These are phyloP conservation scores for Calonectria leucothoes DNA, from an alignment of 2,329 filamentous ascomycete genomes.

Conservation along the genomic window DNA sequence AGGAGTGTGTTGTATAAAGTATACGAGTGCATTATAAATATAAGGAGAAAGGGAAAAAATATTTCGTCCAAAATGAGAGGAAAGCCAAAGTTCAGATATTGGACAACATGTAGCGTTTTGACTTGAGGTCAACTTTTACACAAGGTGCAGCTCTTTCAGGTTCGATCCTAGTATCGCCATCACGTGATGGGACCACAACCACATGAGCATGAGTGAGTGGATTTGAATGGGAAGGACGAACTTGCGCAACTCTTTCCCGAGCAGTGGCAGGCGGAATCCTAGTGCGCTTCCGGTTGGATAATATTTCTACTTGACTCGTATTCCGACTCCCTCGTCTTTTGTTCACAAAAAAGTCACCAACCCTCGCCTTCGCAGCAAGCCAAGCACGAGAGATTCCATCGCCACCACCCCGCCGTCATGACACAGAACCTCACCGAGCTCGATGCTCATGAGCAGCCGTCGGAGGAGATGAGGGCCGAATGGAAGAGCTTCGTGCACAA, in stretches of 20 bases:
- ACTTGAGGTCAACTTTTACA: background rate
- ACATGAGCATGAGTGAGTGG: constrained; percentile 24
- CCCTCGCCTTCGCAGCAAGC: background rate
- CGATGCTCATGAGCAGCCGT: constrained; percentile 83
- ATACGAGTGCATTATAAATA: background rate
- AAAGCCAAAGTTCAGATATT: background rate
- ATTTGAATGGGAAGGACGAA: constrained; percentile 10
- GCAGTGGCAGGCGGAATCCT: background rate
- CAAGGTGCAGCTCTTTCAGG: background rate
- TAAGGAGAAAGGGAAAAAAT: background rate
- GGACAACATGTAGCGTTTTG: background rate
- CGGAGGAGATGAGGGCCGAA: constrained; percentile 72
- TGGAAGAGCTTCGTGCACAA: constrained; percentile 82
- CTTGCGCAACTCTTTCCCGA: background rate
- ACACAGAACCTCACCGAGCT: constrained; percentile 55
- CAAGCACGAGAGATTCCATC: background rate
- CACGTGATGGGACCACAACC: constrained; percentile 20
- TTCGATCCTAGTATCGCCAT: background rate
- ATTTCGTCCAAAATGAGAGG: background rate
- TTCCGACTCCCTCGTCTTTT: background rate
- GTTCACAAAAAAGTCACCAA: background rate
- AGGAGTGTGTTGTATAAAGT: background rate
- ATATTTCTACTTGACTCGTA: background rate
- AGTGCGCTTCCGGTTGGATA: background rate
- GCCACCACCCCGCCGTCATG: constrained; percentile 34